phyloP scores from a whole-genome alignment of 305 asterid species.

The Fraxinus paxiana region DNA sequence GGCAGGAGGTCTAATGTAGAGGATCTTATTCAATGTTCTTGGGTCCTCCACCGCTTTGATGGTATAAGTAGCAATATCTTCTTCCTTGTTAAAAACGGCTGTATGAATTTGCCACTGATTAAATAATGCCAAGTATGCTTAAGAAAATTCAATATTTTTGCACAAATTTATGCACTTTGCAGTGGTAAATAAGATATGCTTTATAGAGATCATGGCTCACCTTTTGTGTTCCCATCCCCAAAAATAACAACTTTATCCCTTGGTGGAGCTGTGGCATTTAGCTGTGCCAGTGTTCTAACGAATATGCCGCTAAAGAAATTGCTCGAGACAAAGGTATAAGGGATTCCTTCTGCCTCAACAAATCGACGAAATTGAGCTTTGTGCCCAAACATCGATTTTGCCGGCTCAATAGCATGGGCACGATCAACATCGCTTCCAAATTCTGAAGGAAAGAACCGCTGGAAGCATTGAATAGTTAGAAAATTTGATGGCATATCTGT shows the following conservation, averaged over 20 bases:
- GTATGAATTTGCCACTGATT: conserved; percentile 7
- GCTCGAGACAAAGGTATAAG: conserved; percentile 44
- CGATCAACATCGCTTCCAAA: conserved; percentile 60
- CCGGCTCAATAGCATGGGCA: conserved; percentile 51
- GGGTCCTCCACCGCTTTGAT: conserved; percentile 54
- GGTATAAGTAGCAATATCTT: conserved; percentile 50
- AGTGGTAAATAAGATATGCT: neutral
- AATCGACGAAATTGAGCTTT: conserved; percentile 48
- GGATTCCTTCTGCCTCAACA: conserved; percentile 50
- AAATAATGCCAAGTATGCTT: neutral
- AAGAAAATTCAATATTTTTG: neutral
- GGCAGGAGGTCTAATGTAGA: conserved; percentile 46
- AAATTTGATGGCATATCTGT: neutral
- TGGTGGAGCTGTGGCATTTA: conserved; percentile 39
- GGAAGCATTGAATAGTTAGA: conserved; percentile 4
- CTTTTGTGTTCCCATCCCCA: conserved; percentile 55
- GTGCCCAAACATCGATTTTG: conserved; percentile 31
- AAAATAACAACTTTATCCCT: conserved; percentile 42
- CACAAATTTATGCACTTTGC: neutral
- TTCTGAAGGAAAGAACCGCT: conserved; percentile 62
- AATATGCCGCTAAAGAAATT: conserved; percentile 43
- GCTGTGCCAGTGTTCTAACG: conserved; percentile 36
- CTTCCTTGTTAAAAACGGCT: conserved; percentile 50
- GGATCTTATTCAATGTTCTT: conserved; percentile 47
- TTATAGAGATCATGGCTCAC: conserved; percentile 17